Base-by-base conservation (phyloP, 371 early-diverging fungal species). In the Saksenaea oblongispora region DNA sequence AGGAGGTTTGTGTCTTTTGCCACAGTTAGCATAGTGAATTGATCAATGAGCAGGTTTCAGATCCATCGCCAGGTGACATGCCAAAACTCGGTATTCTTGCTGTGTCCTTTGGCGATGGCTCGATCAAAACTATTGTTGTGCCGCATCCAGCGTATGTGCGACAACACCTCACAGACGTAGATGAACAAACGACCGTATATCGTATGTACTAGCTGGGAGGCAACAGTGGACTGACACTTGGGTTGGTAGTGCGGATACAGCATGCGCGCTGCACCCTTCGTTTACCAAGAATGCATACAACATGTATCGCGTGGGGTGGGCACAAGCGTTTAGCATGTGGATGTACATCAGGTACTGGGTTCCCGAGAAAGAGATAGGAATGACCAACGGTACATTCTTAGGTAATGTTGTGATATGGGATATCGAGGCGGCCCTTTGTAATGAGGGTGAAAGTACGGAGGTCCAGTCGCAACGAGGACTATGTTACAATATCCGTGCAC, bases 81-180 rank as follows among this genome's bases (percentile, higher is more conserved):
- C 70, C 76, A 5, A 78, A 71, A 61, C 67, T 90, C 8, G 91
- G 91, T 0, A 72, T 90, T 31, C 58, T 89, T 31, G 83, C 84
- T 22, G 79, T 72, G 2, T 63, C 78, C 5, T 84, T 83, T 66
- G 85, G 84, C 0, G 84, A 87, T 68, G 86, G 88, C n/a, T 59
- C 56, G n/a, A 64, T 84, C 15, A 59, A 80, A 17, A 63, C 87
- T 13, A 69, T 87, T 15, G 75, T 78, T 7, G 73, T 90, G 3
- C 91, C 91, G 1, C 83, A 86, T 69, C 87, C 88, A 5, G 17
- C 64, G 8, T 63, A 42, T 9, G 35, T 89, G 11, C 64, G 75
- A 44, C 11, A 56, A 14, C 42, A 10, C 5, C 51, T 47, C 0
- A 47, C n/a, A 22, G 11, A 18, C 5, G n/a, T 10, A 47, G 51